Evolutionary conservation across 2,329 filamentous ascomycete species (phyloP), one percentile per base, ranked within the genome.

Genomic region (Colletotrichum lindemuthianum): DNA sequence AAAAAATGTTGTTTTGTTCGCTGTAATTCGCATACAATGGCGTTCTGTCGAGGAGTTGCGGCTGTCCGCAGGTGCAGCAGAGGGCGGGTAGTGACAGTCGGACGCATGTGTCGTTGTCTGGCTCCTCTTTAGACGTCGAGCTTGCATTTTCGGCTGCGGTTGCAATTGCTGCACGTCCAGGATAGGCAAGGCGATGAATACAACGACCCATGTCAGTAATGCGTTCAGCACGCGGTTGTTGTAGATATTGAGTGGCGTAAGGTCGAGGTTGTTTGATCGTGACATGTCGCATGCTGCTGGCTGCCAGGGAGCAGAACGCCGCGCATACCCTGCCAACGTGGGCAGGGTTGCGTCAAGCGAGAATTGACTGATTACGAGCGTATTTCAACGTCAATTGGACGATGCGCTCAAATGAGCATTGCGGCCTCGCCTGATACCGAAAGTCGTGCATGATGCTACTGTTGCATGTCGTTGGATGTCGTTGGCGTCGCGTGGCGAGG

Each of bases 271-370:
- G 57, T 47, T 45, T 40, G 16, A 41, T 44, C 50, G 50, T 61
- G 57, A 61, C 61, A 49, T 33, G 57, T 55, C 50, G 45, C 61
- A 15, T 61, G 39, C 57, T 40, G 24, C 24, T 58, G 44, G 6
- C 11, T 55, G 34, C 24, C 34, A 39, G n/a, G 24, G 43, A 16
- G 24, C 33, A 32, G 24, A 6, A 41, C 33, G 43, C 15, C n/a
- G n/a, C 8, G 32, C 32, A 24, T 48, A 43, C 6, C 49, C 13
- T 44, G 9, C 16, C 9, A 50, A 44, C 36, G 40, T 6, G 37
- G 36, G 11, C 36, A 47, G 41, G 44, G 16, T 43, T 36, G 32
- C 15, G 11, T 33, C 40, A 15, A 36, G 10, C 13, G n/a, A 37
- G 33, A 15, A 9, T 13, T 12, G 24, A 51, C 45, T 36, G 34